These are phyloP conservation scores for Arthroderma uncinatum DNA, from an alignment of 2,329 filamentous ascomycete genomes.

Conservation along the genomic window DNA sequence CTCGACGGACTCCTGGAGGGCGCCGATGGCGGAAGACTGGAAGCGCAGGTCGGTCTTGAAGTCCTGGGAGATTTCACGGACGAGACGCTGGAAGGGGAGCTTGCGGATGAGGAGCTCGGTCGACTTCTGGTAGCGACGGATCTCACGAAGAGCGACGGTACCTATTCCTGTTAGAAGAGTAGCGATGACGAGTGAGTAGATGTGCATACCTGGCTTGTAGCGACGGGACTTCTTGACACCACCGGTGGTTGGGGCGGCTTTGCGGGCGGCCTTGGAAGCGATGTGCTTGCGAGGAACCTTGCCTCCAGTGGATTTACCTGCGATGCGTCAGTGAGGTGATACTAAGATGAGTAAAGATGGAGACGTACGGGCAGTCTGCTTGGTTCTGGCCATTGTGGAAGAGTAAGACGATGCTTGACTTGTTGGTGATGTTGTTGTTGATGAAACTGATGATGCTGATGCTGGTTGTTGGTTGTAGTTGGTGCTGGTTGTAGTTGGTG, in stretches of 20 bases:
- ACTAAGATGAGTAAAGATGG: conserved; percentile 17
- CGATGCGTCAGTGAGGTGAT: conserved; percentile 22
- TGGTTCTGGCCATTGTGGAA: conserved; percentile 40
- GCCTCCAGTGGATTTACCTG: conserved; percentile 64
- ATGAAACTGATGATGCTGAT: conserved; percentile 18
- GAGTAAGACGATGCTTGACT: conserved; percentile 17
- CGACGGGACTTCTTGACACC: conserved; percentile 94
- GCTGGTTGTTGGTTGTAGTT: conserved; percentile 18
- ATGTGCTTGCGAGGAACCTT: conserved; percentile 85
- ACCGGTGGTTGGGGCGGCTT: conserved; percentile 92
- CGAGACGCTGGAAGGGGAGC: conserved; percentile 94
- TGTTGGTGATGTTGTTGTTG: conserved; percentile 19
- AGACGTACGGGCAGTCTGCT: conserved; percentile 44
- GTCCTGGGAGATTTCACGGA: conserved; percentile 92
- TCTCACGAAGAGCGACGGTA: conserved; percentile 96
- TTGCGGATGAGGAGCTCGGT: conserved; percentile 95
- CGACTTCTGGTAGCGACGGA: conserved; percentile 94
- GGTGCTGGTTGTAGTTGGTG: conserved; percentile 24
- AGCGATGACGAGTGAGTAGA: conserved; percentile 1
- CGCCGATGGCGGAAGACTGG: conserved; percentile 95
- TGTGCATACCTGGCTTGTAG: conserved; percentile 67
- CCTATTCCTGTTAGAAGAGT: conserved; percentile 31
- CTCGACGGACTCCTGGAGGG: conserved; percentile 96
- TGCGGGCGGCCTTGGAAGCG: conserved; percentile 97
- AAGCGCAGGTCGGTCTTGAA: conserved; percentile 94